Evolutionary conservation across 2,329 filamentous ascomycete species (phyloP).

Genomic region (Cladosporium sp.): DNA sequence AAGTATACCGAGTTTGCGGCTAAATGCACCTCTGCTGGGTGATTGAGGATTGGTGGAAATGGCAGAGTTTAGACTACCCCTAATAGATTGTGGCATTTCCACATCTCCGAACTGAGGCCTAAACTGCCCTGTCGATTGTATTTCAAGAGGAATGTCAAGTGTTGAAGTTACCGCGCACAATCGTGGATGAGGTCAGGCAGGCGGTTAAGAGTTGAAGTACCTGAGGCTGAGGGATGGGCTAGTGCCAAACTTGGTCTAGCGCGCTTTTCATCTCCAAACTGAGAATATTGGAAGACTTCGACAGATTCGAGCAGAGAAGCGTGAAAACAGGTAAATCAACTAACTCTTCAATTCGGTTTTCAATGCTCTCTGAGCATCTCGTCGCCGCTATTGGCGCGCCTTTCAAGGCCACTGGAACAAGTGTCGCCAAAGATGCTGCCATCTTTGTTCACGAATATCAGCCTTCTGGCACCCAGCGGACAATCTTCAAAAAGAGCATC

Average conservation of each 20-base stretch:
- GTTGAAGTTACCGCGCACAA: too few relatives aligned
- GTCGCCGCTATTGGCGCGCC: slow-evolving; percentile 44
- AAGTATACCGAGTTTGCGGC: slow-evolving; percentile 10
- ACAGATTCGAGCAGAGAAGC: background rate
- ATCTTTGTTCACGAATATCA: slow-evolving; percentile 82
- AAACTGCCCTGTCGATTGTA: too few relatives aligned
- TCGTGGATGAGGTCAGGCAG: too few relatives aligned
- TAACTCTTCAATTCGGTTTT: background rate
- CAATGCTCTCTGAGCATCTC: slow-evolving; percentile 49
- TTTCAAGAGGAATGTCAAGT: too few relatives aligned
- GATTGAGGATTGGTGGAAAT: slow-evolving; percentile 9
- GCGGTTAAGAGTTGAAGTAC: too few relatives aligned
- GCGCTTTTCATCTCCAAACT: background rate
- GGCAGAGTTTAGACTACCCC: background rate
- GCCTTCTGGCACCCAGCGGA: slow-evolving; percentile 68
- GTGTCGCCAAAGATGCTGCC: slow-evolving; percentile 68
- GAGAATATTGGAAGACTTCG: slow-evolving; percentile 1
- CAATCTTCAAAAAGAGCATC: slow-evolving; percentile 87
- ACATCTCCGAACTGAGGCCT: background rate
- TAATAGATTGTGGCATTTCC: too few relatives aligned
- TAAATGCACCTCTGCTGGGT: slow-evolving; percentile 3
- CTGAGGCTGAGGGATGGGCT: background rate
- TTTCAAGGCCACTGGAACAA: slow-evolving; percentile 40
- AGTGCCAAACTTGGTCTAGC: background rate
- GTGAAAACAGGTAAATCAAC: background rate